Evolutionary conservation across 2,329 filamentous ascomycete species (phyloP).

Genomic region (Berkeleyomyces rouxiae): DNA sequence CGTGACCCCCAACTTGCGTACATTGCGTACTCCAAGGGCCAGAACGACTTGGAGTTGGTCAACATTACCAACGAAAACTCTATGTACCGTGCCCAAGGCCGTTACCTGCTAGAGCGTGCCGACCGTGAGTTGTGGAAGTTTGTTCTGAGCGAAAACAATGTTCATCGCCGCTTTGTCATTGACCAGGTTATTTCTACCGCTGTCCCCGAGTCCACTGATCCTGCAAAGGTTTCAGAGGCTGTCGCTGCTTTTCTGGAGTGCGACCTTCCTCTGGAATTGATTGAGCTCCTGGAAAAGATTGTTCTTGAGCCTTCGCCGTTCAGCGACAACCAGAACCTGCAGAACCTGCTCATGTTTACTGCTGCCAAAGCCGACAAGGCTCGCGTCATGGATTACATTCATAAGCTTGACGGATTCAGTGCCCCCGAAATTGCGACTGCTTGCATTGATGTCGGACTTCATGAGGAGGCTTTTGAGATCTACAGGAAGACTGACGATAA

Average conservation of each 20-base stretch:
- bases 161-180: slow-evolving; percentile 81
- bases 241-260: slow-evolving; percentile 84
- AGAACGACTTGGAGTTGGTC: slow-evolving; percentile 93
- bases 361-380: slow-evolving; percentile 93
- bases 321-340: slow-evolving; percentile 90
- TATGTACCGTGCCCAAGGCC: slow-evolving; percentile 98
- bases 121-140: slow-evolving; percentile 88
- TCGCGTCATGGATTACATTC: slow-evolving; percentile 90
- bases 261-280: slow-evolving; percentile 83
- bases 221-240: slow-evolving; percentile 84
- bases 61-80: slow-evolving; percentile 97
- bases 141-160: slow-evolving; percentile 88
- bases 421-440: slow-evolving; percentile 83
- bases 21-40: slow-evolving; percentile 89
- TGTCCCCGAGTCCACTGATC: slow-evolving; percentile 81
- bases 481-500: slow-evolving; percentile 96
- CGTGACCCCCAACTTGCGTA: slow-evolving; percentile 89
- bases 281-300: slow-evolving; percentile 97
- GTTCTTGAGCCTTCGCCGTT: slow-evolving; percentile 98
- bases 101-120: slow-evolving; percentile 80
- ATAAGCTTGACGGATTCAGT: slow-evolving; percentile 75
- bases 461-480: slow-evolving; percentile 94
- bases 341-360: slow-evolving; percentile 91
- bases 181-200: slow-evolving; percentile 94
- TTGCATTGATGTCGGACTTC: slow-evolving; percentile 86